Base-by-base conservation (phyloP, 1,284 basidiomycete species). In the Sanghuangporus baumii region DNA sequence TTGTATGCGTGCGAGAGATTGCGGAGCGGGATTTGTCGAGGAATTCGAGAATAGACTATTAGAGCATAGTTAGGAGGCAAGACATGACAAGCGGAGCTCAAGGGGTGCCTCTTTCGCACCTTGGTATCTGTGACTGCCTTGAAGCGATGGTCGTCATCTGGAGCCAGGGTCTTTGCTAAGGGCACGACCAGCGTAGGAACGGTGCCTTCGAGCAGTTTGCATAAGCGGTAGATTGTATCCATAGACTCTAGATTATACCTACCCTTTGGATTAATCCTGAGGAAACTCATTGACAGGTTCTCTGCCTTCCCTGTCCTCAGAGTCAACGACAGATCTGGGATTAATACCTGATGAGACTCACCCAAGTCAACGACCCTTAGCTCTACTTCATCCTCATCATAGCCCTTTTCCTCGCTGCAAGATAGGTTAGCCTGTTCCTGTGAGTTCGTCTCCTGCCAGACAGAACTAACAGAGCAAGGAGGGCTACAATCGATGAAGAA, bases 181-280 rank as follows among this genome's bases (percentile, higher is more conserved):
- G 93, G 93, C 3, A 94, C 92, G 23, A 94, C 87, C 50, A 96
- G 77, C 0, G 89, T 89, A 5, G 93, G 93, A 0, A 95, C 82
- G n/a, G 89, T 92, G 12, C 85, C 91, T 89, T 37, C 66, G 64
- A 26, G 11, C 55, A 41, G 43, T n/a, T n/a, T 41, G 14, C 8
- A 40, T 46, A 62, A 6, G 66, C 34, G 16, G 8, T 23, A n/a
- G 34, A 40, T 11, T 1, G 18, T n/a, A 38, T 3, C 6, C 47
- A 41, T 1, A 20, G 43, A 26, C 14, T 48, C 40, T 18, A 37
- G 12, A 36, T 61, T 20, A 51, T 67, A 23, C 59, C 26, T 69
- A 84, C 90, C 91, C 71, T 89, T 87, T 46, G 86, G 79, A 72
- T 92, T 95, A 72, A 96, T 77, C 58, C 92, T 85, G 62, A 90